Evolutionary conservation across 768 basidiomycete species (phyloP), one percentile per base, ranked within the genome.

Genomic region (Mycena rosella): DNA sequence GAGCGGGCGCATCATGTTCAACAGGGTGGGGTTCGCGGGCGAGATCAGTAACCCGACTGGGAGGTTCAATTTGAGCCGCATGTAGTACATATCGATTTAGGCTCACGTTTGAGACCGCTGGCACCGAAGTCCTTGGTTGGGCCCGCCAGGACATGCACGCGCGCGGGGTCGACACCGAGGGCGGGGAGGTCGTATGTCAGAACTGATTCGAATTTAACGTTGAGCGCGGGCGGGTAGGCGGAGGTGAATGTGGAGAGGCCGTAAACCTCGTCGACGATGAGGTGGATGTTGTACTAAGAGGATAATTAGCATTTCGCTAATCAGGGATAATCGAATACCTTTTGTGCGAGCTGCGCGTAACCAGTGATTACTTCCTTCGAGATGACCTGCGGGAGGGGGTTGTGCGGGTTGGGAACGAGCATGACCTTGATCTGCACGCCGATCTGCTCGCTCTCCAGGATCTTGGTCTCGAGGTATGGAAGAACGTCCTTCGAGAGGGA

Each of bases 121-220:
- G 73, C 72, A 18, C 75, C 72, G 40, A 79, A 78, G 59, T 79
- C 78, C 59, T 79, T 79, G 26, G 78, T 75, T 53, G 76, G 76
- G 1, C 78, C 75, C 10, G 75, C 75, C 9, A 79, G 62, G 48
- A 75, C 75, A 40, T 78, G 78, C 2, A 76, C 68, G 5, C 78
- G 67, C 2, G 62, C 40, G 18, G 75, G 74, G 48, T 75, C 71
- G 15, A 77, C 70, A 11, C 68, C 65, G 15, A 72, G 27, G 1
- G 65, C 60, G 29, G 66, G 45, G 0, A 76, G 66, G 45, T 76
- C 73, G 27, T 74, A 59, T 0, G 71, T 74, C 7, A 78, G 51
- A 15, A 72, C 66, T 4, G 74, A 75, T 18, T 63, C 58, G 60
- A 78, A 78, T 10, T 42, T 44, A 20, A n/a, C 66, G 20, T 64